Percentiles rank a stretch among this genome's conserved stretches.
phyloP scores from a whole-genome alignment of 768 basidiomycete species.

The Boletus subparvulus region DNA sequence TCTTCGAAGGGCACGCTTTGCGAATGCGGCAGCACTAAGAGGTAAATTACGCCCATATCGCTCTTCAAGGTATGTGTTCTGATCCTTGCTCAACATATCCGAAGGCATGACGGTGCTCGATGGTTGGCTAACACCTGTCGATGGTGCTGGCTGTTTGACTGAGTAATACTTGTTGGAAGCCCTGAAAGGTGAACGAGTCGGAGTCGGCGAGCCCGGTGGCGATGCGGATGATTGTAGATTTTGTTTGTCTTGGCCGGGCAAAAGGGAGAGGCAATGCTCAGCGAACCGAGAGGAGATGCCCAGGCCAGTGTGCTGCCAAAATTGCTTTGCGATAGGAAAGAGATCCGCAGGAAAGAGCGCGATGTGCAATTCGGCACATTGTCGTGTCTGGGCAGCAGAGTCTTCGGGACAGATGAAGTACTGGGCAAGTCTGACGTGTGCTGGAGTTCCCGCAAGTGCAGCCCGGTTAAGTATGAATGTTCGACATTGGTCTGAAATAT shows the following conservation, averaged over 20 bases:
- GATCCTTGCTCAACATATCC: constrained; percentile 62
- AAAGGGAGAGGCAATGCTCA: constrained; percentile 73
- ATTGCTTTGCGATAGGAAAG: constrained; percentile 74
- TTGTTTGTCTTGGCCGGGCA: constrained; percentile 45
- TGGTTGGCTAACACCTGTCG: constrained; percentile 1
- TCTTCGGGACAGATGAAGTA: constrained; percentile 69
- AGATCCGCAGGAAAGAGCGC: constrained; percentile 68
- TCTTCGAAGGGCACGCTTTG: constrained; percentile 84
- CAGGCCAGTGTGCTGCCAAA: constrained; percentile 94
- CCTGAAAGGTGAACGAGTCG: constrained; percentile 39
- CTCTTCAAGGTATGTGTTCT: constrained; percentile 82
- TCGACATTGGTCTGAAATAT: constrained; percentile 72
- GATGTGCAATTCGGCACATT: constrained; percentile 71
- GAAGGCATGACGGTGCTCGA: constrained; percentile 7
- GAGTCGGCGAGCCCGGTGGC: constrained; percentile 20
- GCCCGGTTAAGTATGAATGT: constrained; percentile 63
- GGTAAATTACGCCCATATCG: constrained; percentile 92
- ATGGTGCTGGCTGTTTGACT: constrained; percentile 19
- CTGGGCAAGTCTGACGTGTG: constrained; percentile 60
- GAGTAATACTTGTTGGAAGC: constrained; percentile 60
- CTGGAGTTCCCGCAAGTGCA: constrained; percentile 38
- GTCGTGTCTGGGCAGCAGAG: constrained; percentile 26
- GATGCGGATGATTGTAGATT: constrained; percentile 27
- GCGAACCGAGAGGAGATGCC: constrained; percentile 89
- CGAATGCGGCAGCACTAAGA: constrained; percentile 63